Percentiles rank a stretch among this genome's conserved stretches.
These are phyloP conservation scores for Massariosphaeria phaeospora DNA, from an alignment of 495 filamentous ascomycete genomes.

Conservation along the genomic window DNA sequence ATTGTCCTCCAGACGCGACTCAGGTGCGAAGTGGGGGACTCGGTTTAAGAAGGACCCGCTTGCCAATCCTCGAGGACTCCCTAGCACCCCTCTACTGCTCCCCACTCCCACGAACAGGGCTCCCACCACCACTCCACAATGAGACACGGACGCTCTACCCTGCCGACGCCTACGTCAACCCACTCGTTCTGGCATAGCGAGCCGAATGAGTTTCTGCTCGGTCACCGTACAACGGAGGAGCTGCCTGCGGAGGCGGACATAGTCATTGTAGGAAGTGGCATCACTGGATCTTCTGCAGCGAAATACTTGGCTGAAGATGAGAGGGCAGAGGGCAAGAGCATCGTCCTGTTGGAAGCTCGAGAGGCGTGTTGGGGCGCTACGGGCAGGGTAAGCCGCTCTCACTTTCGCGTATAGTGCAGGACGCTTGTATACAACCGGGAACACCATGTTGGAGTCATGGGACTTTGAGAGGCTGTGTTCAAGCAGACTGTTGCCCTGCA, in stretches of 20 bases:
- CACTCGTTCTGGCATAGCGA: constrained; percentile 70
- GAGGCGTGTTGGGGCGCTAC: constrained; percentile 78
- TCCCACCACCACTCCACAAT: not conserved
- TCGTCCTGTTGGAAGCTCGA: constrained; percentile 75
- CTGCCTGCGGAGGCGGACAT: constrained; percentile 58
- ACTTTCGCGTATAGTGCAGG: constrained; percentile 1
- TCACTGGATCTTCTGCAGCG: constrained; percentile 64
- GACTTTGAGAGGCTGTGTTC: no score
- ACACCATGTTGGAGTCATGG: no score
- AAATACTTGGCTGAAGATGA: constrained; percentile 52
- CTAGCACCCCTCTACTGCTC: not conserved
- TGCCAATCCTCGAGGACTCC: not conserved
- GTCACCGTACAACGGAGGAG: constrained; percentile 55
- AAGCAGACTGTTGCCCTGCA: no score
- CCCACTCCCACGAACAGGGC: not conserved
- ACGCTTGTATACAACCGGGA: no score
- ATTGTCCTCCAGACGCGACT: no score
- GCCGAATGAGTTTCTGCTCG: constrained; percentile 51
- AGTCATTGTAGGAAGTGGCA: constrained; percentile 68
- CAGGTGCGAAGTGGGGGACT: no score
- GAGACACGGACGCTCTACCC: constrained; percentile 11
- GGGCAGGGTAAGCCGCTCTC: constrained; percentile 51
- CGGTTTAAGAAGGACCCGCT: not conserved
- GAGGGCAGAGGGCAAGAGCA: constrained; percentile 38
- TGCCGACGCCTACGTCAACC: constrained; percentile 41